A percentile compares a stretch with the other conserved stretches of the same genome.
Evolutionary conservation across 495 filamentous ascomycete genomes (phyloP).

Genomic region (Penicillium maclennaniae): DNA sequence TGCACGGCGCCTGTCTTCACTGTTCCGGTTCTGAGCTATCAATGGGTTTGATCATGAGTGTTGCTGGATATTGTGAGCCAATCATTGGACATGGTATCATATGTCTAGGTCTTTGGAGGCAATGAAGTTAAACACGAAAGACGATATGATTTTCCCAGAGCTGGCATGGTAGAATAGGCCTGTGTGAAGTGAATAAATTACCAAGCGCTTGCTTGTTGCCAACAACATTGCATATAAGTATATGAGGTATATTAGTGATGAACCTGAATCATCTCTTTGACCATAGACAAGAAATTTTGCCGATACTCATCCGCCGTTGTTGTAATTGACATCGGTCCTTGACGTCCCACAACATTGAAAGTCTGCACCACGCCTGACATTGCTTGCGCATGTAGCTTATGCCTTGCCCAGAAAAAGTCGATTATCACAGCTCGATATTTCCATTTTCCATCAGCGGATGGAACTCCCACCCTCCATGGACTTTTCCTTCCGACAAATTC

Average conservation of each 20-base stretch:
- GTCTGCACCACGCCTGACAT: conserved; percentile 58
- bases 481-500: conserved; percentile 23
- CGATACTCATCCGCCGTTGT: conserved; percentile 63
- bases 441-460: conserved; percentile 57
- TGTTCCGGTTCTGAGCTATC: conserved; percentile 29
- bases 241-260: conserved; percentile 16
- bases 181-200: too few relatives aligned
- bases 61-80: neutral
- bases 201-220: neutral
- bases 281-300: conserved; percentile 60
- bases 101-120: too few relatives aligned
- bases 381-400: conserved; percentile 56
- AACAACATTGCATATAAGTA: neutral
- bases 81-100: too few relatives aligned
- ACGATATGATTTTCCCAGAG: too few relatives aligned
- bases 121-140: too few relatives aligned
- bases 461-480: conserved; percentile 55
- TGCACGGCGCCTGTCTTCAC: conserved; percentile 31
- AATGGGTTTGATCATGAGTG: conserved; percentile 20
- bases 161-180: neutral
- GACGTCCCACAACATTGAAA: conserved; percentile 54
- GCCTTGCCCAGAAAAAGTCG: conserved; percentile 71
- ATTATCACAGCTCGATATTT: conserved; percentile 59
- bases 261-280: conserved; percentile 51
- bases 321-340: conserved; percentile 69